These are phyloP conservation scores for Cladochytrium replicatum DNA, from an alignment of 192 early-diverging fungal genomes.

Conservation along the genomic window DNA sequence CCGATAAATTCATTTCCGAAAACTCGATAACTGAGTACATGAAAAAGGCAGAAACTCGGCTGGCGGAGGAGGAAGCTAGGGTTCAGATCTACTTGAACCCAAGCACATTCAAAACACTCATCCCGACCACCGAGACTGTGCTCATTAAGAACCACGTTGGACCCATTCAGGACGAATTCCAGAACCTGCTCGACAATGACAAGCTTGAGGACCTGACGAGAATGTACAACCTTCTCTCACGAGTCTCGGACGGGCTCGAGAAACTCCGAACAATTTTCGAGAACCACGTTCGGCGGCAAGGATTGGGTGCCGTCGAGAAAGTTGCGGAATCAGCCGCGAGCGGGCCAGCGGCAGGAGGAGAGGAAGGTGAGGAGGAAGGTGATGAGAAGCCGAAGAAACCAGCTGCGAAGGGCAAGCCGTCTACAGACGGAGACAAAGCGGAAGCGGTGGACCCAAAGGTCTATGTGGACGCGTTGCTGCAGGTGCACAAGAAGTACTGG, in stretches of 20 bases:
- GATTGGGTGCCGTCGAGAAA: slow-evolving; percentile 67
- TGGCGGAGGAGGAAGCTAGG: slow-evolving; percentile 77
- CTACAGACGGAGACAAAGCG: slow-evolving; percentile 8
- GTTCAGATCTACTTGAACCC: slow-evolving; percentile 81
- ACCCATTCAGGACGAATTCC: slow-evolving; percentile 82
- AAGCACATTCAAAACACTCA: slow-evolving; percentile 66
- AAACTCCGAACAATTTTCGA: slow-evolving; percentile 69
- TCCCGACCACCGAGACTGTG: slow-evolving; percentile 72
- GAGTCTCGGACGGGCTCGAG: slow-evolving; percentile 75
- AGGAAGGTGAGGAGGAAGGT: slow-evolving; percentile 26
- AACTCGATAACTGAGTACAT: slow-evolving; percentile 91
- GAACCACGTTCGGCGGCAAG: slow-evolving; percentile 66
- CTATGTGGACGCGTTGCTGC: slow-evolving; percentile 80
- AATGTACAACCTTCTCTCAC: slow-evolving; percentile 69
- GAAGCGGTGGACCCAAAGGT: slow-evolving; percentile 56
- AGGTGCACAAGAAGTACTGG: slow-evolving; percentile 79
- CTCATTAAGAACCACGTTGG: slow-evolving; percentile 79
- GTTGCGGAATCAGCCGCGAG: slow-evolving; percentile 41
- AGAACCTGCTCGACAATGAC: slow-evolving; percentile 75
- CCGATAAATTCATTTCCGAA: slow-evolving; percentile 80
- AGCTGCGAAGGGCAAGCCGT: slow-evolving; percentile 8
- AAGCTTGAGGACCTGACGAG: slow-evolving; percentile 79
- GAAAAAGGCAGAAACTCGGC: slow-evolving; percentile 74
- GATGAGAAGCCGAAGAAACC: slow-evolving; percentile 20
- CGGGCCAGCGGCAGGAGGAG: slow-evolving; percentile 15